Conservation (phyloP, 805 yeast species). For the Phaffomyces antillensis region DNA sequence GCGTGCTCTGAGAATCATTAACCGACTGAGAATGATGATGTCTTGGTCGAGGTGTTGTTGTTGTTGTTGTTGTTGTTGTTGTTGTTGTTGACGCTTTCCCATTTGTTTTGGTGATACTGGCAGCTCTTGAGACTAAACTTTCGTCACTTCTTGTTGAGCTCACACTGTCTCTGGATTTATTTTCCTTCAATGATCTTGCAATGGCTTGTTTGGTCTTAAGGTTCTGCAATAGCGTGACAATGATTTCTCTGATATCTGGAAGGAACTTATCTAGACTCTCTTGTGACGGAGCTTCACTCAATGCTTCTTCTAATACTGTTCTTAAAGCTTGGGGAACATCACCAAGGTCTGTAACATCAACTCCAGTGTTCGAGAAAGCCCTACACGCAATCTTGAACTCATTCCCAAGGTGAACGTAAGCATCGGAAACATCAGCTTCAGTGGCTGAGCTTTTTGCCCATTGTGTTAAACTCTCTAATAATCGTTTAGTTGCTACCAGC, state of each 20-base stretch:
- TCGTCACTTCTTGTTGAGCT: conserved; percentile 12
- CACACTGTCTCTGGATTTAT: conserved; percentile 18
- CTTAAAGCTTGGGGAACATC: conserved; percentile 85
- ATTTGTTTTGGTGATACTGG: neutral
- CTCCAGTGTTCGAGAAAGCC: conserved; percentile 71
- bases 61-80: neutral
- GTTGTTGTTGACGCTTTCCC: neutral
- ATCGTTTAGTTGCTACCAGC: conserved; percentile 80
- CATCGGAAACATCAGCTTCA: conserved; percentile 81
- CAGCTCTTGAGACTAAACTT: conserved; percentile 1
- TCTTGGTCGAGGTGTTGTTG: neutral
- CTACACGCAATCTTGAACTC: conserved; percentile 84
- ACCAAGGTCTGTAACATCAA: conserved; percentile 76
- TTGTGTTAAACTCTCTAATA: conserved; percentile 76
- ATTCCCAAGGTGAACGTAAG: conserved; percentile 87
- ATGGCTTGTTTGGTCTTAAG: conserved; percentile 71
- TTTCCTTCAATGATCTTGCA: conserved; percentile 33
- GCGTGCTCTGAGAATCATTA: neutral
- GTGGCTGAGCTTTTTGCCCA: conserved; percentile 84
- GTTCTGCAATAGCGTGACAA: conserved; percentile 70
- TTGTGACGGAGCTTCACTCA: conserved; percentile 80
- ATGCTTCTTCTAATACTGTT: conserved; percentile 74
- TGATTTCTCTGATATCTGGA: conserved; percentile 80
- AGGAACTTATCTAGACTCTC: conserved; percentile 71
- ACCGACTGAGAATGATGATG: neutral